Percentiles rank a stretch among this genome's conserved stretches.
These are phyloP conservation scores for Marvania coccoides DNA, from an alignment of 139 green algal species.

Conservation along the genomic window DNA sequence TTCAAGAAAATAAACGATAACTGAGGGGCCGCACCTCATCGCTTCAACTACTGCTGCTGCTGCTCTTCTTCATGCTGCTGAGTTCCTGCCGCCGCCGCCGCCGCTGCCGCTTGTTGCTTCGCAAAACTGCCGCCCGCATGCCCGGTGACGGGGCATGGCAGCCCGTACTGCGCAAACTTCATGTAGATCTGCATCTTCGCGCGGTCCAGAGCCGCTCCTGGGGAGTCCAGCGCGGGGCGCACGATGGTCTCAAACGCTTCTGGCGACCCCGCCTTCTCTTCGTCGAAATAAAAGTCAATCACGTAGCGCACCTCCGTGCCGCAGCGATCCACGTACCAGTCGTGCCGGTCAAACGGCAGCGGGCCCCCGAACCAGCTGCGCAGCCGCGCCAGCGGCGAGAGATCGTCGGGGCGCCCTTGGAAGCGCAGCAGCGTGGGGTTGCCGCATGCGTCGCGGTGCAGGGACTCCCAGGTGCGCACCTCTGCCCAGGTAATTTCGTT, in stretches of 20 bases:
- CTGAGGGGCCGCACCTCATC: no score
- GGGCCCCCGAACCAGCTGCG: constrained; percentile 45
- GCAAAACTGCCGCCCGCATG: neutral
- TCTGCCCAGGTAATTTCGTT: constrained; percentile 90
- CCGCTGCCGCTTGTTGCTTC: neutral
- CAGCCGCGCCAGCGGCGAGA: constrained; percentile 75
- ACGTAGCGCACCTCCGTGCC: constrained; percentile 87
- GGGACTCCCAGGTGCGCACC: constrained; percentile 67
- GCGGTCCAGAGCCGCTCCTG: constrained; percentile 61
- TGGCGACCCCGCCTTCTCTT: constrained; percentile 65
- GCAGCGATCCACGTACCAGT: constrained; percentile 87
- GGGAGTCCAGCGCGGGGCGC: constrained; percentile 80
- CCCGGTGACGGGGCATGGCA: constrained; percentile 87
- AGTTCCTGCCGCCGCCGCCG: neutral
- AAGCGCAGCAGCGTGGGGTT: constrained; percentile 74
- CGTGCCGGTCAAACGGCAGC: constrained; percentile 88
- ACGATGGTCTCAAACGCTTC: constrained; percentile 79
- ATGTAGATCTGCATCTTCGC: constrained; percentile 88
- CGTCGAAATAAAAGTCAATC: constrained; percentile 97
- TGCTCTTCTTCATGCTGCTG: neutral
- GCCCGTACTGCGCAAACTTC: constrained; percentile 68
- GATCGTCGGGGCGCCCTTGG: constrained; percentile 74
- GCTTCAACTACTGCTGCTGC: neutral
- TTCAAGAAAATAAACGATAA: no score
- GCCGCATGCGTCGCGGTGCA: constrained; percentile 68